Base-by-base conservation (phyloP, 441 rosid genomes). In the Euphorbia schlechtendalii region DNA sequence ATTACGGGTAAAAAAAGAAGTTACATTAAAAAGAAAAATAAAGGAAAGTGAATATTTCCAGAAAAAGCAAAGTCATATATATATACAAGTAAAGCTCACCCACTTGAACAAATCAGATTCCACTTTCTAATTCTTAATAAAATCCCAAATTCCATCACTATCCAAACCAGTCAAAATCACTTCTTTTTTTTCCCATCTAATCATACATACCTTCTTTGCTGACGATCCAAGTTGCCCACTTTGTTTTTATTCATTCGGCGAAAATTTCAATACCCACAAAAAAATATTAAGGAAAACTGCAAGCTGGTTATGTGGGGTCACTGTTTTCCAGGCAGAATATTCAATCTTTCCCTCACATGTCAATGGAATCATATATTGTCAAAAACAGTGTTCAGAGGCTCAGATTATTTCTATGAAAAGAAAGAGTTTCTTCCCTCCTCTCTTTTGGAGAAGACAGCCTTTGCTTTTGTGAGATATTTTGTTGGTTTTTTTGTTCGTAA, bases 401-500 rank as follows among this genome's bases (percentile, higher is more conserved):
- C 41, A 36, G 68, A 49, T 70, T 20, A 51, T 64, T 70, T 48
- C 64, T 12, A 56, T 30, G 68, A 17, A 27, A 22, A 0, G 6
- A 5, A 13, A 21, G 8, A n/a, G 22, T 18, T 41, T 64, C 18
- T 9, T 27, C 21, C 5, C 40, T 14, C 8, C 48, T 45, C 41
- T 65, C 65, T 61, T 56, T 56, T 69, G 76, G 76, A 68, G 58
- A 6, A 32, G 51, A 63, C 54, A 63, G 24, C 6, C 32, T 8
- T 34, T 7, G 45, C 41, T 46, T 28, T 61, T 61, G 20, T 61
- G 22, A 36, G 53, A 36, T 54, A 54, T 62, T 8, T 12, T 8
- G 38, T 49, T 18, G 24, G 13, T 32, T 41, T 6, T 6, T 32
- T 6, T 32, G 7, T 4, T 52, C 17, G 13, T 55, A 24, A 6